Evolutionary conservation across 2,329 filamentous ascomycete genomes (phyloP), one percentile per base, ranked within the genome.

Genomic region (Claviceps monticola): DNA sequence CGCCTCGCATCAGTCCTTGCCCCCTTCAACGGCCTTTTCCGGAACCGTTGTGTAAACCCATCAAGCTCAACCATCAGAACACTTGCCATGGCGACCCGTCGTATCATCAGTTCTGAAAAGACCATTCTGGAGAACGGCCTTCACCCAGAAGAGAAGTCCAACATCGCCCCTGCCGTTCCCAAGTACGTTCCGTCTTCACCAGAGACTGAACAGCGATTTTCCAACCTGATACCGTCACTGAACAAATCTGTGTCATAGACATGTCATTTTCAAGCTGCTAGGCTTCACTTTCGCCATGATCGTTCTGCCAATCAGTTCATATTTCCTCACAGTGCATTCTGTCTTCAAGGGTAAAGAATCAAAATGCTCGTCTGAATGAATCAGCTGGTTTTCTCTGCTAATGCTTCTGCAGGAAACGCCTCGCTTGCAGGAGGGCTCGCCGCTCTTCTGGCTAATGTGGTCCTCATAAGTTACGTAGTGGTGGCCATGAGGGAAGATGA

Each of bases 211-310:
- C 34, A 38, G 19, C 46, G 11, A 23, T 45, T 45, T 29, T 29
- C 13, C 17, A 26, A 44, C 7, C 26, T 29, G 26, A 9, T 29
- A 29, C 26, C 9, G 26, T 29, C 26, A 29, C 26, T 29, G 26
- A 29, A 29, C 26, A 29, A 9, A 29, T 8, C 8, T 29, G 26
- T 29, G 26, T 16, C 38, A 11, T 51, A 88, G 88, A 53, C 75
- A 85, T 63, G 89, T 97, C 58, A 93, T 98, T 57, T 71, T 83
- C 63, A 98, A 97, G 71, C 81, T 98, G 19, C 76, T 97, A 16
- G 83, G 79, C 56, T 97, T 96, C 70, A 95, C 90, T 0, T 73
- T 90, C 41, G 90, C 89, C 64, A 97, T 98, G 91, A 78, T 96
- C 54, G 78, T 85, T 16, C 69, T 86, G 19, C 93, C 93, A 14